Base-by-base conservation (phyloP, 1,284 basidiomycete genomes). In the Athelia psychrophila region DNA sequence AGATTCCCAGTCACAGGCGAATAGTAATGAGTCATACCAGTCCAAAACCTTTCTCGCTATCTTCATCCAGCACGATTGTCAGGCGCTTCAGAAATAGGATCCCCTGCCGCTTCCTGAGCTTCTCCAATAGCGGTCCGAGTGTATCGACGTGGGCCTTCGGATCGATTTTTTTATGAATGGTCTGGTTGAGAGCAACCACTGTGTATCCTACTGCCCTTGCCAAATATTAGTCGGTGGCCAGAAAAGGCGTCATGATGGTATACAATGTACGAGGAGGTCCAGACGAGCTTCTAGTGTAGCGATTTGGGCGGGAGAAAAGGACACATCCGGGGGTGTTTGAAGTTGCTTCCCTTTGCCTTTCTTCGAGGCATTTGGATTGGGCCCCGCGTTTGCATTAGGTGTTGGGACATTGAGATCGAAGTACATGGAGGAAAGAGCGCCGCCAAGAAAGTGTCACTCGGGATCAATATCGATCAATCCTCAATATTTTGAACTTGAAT, bases 11-110 rank as follows among this genome's bases (percentile, higher is more conserved):
- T 15, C 32, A 25, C 23, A 33, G 24, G 3, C 20, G 52, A 47
- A 46, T 36, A 20, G 45, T 19, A n/a, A 9, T 12, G 16, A 36
- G 15, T 66, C 77, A 56, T 51, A 91, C 88, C 63, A 92, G 63
- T 30, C 88, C 88, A 59, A 88, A 90, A 0, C 88, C 88, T 63
- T 89, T 90, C 63, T 92, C 90, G 58, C 87, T 88, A 35, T 85
- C 86, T 58, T 88, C 81, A 55, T 91, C 86, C 12, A 91, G 71
- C 3, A 86, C 71, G 38, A 92, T 84, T 12, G 83, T 90, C 50
- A 91, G 63, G 38, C 89, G 73, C 61, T 86, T 89, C 47, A 92
- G 67, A 56, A 78, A 81, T 1, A 86, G 65, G 35, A 89, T 67
- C 1, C 83, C 84, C 2, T 72, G 63, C 46, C 87, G 74, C 25